These are phyloP conservation scores for Cutaneotrichosporon sp. DNA, from an alignment of 1,284 basidiomycete species.

Conservation along the genomic window DNA sequence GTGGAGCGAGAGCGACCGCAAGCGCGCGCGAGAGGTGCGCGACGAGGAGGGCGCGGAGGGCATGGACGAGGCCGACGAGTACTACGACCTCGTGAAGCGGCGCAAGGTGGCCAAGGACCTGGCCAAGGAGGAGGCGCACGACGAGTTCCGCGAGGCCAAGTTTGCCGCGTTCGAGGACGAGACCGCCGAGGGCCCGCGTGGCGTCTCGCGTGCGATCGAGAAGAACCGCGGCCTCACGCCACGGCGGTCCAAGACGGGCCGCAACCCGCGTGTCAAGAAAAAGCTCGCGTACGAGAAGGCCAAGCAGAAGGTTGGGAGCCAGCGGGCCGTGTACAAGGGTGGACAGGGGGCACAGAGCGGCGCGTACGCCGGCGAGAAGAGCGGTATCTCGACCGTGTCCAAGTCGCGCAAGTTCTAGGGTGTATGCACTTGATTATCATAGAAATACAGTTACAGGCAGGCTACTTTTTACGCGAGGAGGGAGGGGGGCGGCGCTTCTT, in stretches of 20 bases:
- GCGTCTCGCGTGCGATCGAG: constrained; percentile 83
- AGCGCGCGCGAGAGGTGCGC: constrained; percentile 54
- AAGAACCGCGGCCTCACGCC: constrained; percentile 92
- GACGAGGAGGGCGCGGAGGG: constrained; percentile 49
- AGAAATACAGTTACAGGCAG: constrained; percentile 1
- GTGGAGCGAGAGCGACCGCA: constrained; percentile 58
- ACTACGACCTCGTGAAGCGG: constrained; percentile 84
- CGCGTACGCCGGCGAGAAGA: constrained; percentile 59
- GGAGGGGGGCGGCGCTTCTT: constrained; percentile 54
- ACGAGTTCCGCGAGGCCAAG: constrained; percentile 63
- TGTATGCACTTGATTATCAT: constrained; percentile 4
- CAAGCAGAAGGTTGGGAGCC: constrained; percentile 83
- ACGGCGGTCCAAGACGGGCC: constrained; percentile 74
- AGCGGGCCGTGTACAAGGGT: constrained; percentile 86
- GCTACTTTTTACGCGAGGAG: constrained; percentile 41
- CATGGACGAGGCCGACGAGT: constrained; percentile 64
- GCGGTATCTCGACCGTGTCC: constrained; percentile 81
- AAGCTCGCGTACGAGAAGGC: constrained; percentile 87
- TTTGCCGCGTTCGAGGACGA: constrained; percentile 60
- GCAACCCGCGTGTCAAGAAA: constrained; percentile 96
- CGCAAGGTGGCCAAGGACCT: constrained; percentile 70
- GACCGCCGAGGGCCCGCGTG: constrained; percentile 65
- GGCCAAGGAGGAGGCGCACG: constrained; percentile 77
- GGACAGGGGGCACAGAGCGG: constrained; percentile 61
- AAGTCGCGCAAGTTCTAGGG: constrained; percentile 71